Percentiles rank a stretch among this genome's conserved stretches.
These are phyloP conservation scores for slime mould (Dictyostelium discoideum) DNA, from an alignment of 78 protist genomes.

Conservation along the genomic window dicty_2.7 NC_007091.3:2903001-2903500, in stretches of 20 bases:
- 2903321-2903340: neutral
- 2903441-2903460: too few relatives aligned
- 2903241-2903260: neutral
- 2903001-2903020: neutral
- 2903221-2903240: neutral
- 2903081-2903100: neutral
- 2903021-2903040: slow-evolving; percentile 4
- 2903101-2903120: neutral
- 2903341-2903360: neutral
- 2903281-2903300: neutral
- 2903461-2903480: too few relatives aligned
- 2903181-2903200: neutral
- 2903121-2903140: slow-evolving; percentile 4
- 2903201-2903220: neutral
- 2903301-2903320: neutral
- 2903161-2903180: neutral
- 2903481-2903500: too few relatives aligned
- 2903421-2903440: neutral
- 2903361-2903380: neutral
- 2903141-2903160: slow-evolving; percentile 23
- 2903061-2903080: neutral
- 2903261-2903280: too few relatives aligned
- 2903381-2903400: neutral
- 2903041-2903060: neutral
- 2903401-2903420: neutral